phyloP scores from a whole-genome alignment of 495 filamentous ascomycete species.

The Neurospora pannonica region DNA sequence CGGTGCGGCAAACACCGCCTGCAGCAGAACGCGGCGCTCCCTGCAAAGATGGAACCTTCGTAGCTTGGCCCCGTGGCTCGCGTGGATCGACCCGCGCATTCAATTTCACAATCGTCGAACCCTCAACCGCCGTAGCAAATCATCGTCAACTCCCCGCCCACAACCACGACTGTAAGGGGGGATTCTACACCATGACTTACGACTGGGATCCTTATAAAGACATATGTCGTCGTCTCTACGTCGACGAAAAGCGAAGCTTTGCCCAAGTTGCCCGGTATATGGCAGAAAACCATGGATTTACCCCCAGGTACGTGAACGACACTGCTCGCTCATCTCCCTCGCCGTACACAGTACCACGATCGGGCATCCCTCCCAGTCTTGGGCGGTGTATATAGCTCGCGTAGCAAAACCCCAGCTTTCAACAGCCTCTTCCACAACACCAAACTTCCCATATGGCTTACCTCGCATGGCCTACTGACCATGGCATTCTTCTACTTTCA shows the following conservation, averaged over 20 bases:
- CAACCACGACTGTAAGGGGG: background rate
- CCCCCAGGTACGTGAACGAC: constrained; percentile 45
- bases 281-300: constrained; percentile 50
- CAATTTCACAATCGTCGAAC: background rate
- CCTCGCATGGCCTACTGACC: constrained; percentile 6
- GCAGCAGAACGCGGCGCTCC: background rate
- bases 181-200: constrained; percentile 50
- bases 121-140: background rate
- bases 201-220: constrained; percentile 65
- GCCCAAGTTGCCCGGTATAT: constrained; percentile 60
- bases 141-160: background rate
- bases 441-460: background rate
- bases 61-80: background rate
- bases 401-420: background rate
- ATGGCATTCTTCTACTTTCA: constrained; percentile 19
- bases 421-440: background rate
- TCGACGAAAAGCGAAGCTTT: constrained; percentile 58
- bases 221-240: constrained; percentile 62
- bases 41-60: background rate
- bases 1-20: background rate
- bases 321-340: background rate
- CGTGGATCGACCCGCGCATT: background rate
- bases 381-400: background rate
- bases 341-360: constrained; percentile 10
- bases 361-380: constrained; percentile 2